Conservation (phyloP, 441 rosid species). For the Gossypium davidsonii region DNA sequence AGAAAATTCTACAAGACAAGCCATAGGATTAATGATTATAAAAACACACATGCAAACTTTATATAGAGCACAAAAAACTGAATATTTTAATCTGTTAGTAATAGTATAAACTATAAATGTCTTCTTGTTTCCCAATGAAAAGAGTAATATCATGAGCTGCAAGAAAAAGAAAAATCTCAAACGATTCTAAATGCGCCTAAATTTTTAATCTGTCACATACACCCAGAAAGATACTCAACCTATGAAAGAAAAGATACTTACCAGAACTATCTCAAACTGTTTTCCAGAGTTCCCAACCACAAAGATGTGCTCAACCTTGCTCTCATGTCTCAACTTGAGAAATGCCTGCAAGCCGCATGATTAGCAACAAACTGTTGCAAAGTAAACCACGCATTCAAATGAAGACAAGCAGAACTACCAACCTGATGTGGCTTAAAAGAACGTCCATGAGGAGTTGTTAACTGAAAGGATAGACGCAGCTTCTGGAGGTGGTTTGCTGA, state of each 20-base stretch:
- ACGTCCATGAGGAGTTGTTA: slow-evolving; percentile 62
- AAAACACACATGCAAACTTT: not conserved
- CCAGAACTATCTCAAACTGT: slow-evolving; percentile 68
- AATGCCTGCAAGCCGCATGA: slow-evolving; percentile 59
- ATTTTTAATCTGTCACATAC: not conserved
- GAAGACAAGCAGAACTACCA: slow-evolving; percentile 11
- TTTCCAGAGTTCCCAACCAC: slow-evolving; percentile 68
- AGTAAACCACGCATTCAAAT: not conserved
- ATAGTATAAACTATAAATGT: not conserved
- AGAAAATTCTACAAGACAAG: slow-evolving; percentile 66
- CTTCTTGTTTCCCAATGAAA: slow-evolving; percentile 1
- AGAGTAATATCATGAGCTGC: not conserved
- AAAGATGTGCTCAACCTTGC: slow-evolving; percentile 75
- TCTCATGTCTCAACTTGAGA: slow-evolving; percentile 81
- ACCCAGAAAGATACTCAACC: not conserved
- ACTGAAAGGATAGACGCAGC: slow-evolving; percentile 59
- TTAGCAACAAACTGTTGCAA: slow-evolving; percentile 23
- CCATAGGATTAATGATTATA: slow-evolving; percentile 10
- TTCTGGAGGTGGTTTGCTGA: slow-evolving; percentile 95
- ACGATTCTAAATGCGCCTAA: not conserved
- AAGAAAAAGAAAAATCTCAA: not conserved
- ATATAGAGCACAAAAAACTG: not conserved
- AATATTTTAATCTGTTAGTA: not conserved
- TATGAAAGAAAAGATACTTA: slow-evolving; percentile 32
- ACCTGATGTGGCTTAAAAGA: slow-evolving; percentile 94